Evolutionary conservation across 2,329 filamentous ascomycete species (phyloP).

Genomic region (Fusarium lyarnte): DNA sequence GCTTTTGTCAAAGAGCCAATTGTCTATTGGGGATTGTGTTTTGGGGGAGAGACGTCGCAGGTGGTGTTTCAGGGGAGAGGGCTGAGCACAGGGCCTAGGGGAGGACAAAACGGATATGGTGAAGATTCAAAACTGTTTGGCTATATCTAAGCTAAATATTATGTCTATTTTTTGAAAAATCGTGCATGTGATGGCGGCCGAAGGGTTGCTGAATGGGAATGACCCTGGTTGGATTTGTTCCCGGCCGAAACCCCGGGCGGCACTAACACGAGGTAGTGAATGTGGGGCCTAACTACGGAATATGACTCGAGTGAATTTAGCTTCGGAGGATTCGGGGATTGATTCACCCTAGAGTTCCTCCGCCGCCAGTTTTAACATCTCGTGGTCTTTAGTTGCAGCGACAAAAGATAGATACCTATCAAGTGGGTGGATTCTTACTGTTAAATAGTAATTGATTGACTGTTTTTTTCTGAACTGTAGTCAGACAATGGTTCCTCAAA

Average conservation of each 20-base stretch:
- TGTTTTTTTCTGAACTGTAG: not conserved
- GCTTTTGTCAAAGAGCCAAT: not conserved
- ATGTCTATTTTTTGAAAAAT: not conserved
- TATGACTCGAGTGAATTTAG: not conserved
- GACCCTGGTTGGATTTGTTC: not conserved
- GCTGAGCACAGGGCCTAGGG: not conserved
- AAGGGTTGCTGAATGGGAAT: not conserved
- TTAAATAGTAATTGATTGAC: not conserved
- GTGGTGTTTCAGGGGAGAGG: slow-evolving; percentile 11
- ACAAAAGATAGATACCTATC: rapidly evolving
- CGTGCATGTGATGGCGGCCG: not conserved
- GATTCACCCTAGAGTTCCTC: not conserved
- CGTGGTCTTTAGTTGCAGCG: rapidly evolving
- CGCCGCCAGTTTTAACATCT: rapidly evolving
- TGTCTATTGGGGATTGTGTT: not conserved
- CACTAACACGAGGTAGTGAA: not conserved
- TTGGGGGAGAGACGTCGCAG: not conserved
- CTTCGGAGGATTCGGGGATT: not conserved
- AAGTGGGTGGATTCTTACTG: not conserved
- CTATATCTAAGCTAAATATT: not conserved
- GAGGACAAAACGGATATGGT: not conserved
- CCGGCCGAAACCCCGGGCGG: not conserved
- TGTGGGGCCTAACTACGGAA: not conserved
- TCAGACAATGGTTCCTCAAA: not conserved
- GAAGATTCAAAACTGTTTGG: not conserved